These are phyloP conservation scores for Teratosphaeriaceae sp. DNA, from an alignment of 2,329 filamentous ascomycete species.

Conservation along the genomic window DNA sequence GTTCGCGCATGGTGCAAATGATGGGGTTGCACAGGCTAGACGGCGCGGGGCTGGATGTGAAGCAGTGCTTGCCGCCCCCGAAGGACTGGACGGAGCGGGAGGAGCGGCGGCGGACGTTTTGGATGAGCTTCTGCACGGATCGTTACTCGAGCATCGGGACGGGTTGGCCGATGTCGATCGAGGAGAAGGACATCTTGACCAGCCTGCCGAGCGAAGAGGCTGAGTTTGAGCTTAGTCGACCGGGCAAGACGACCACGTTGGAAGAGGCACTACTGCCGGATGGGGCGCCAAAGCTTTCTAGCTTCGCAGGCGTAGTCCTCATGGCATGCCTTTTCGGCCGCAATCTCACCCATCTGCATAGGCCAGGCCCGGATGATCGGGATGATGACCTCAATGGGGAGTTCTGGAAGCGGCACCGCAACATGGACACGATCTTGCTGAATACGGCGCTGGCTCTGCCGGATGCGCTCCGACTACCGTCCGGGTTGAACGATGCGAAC, in stretches of 20 bases:
- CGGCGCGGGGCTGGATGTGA: slow-evolving; percentile 75
- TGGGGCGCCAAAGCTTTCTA: slow-evolving; percentile 66
- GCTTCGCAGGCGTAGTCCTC: slow-evolving; percentile 73
- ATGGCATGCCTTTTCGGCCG: slow-evolving; percentile 87
- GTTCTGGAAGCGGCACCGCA: slow-evolving; percentile 91
- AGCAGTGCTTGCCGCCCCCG: slow-evolving; percentile 79
- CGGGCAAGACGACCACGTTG: slow-evolving; percentile 65
- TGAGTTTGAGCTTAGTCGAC: slow-evolving; percentile 72
- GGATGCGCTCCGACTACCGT: slow-evolving; percentile 68
- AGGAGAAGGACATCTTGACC: slow-evolving; percentile 85
- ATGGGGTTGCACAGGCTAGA: slow-evolving; percentile 87
- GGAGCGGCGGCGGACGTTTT: slow-evolving; percentile 86
- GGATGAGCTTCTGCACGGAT: slow-evolving; percentile 87
- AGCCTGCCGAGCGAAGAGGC: slow-evolving; percentile 80
- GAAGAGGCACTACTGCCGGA: slow-evolving; percentile 62
- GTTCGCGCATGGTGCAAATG: slow-evolving; percentile 80
- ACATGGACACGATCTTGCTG: slow-evolving; percentile 82
- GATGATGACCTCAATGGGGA: slow-evolving; percentile 85
- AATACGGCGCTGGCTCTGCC: slow-evolving; percentile 84
- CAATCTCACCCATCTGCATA: slow-evolving; percentile 85
- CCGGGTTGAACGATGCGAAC: slow-evolving; percentile 70
- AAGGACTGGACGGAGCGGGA: slow-evolving; percentile 93
- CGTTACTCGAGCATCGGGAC: slow-evolving; percentile 94
- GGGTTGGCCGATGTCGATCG: slow-evolving; percentile 92
- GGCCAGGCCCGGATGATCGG: slow-evolving; percentile 71